Evolutionary conservation across 176 grass and related monocot species (phyloP).

Genomic region (Phyllostachys edulis): DNA sequence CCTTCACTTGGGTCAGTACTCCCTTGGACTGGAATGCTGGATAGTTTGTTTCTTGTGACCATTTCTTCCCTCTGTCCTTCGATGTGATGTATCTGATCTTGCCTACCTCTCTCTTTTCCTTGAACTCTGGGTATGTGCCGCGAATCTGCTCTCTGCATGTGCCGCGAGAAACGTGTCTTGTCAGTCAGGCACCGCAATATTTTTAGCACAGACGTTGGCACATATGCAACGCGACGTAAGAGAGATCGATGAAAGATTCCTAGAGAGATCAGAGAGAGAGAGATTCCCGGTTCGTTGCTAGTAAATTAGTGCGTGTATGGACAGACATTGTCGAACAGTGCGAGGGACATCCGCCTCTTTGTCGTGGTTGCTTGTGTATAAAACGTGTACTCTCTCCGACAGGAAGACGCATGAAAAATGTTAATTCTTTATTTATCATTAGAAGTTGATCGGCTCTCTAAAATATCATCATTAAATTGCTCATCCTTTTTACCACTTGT

Average conservation of each 20-base stretch:
- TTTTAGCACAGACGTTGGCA: constrained; percentile 8
- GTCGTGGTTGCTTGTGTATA: not conserved
- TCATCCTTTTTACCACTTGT: no score
- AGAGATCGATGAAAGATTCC: constrained; percentile 43
- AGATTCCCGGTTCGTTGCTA: constrained; percentile 14
- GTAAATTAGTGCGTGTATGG: not conserved
- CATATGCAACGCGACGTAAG: not conserved
- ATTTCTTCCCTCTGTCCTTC: not conserved
- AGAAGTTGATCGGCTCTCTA: no score
- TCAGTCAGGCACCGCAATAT: constrained; percentile 12
- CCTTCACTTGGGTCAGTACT: constrained; percentile 2
- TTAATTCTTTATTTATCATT: no score
- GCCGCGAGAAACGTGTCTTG: constrained; percentile 64
- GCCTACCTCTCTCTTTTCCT: not conserved
- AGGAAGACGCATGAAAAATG: not conserved
- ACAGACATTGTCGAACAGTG: constrained; percentile 31
- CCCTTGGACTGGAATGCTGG: not conserved
- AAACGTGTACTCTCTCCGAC: not conserved
- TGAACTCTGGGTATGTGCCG: not conserved
- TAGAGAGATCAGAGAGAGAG: not conserved
- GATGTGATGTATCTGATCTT: constrained; percentile 14
- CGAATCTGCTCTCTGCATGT: constrained; percentile 1
- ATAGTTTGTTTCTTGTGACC: constrained; percentile 18
- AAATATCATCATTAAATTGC: no score
- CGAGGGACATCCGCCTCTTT: constrained; percentile 41